Evolutionary conservation across 306 rosid species (phyloP).

Genomic region (Medicago ruthenica): DNA sequence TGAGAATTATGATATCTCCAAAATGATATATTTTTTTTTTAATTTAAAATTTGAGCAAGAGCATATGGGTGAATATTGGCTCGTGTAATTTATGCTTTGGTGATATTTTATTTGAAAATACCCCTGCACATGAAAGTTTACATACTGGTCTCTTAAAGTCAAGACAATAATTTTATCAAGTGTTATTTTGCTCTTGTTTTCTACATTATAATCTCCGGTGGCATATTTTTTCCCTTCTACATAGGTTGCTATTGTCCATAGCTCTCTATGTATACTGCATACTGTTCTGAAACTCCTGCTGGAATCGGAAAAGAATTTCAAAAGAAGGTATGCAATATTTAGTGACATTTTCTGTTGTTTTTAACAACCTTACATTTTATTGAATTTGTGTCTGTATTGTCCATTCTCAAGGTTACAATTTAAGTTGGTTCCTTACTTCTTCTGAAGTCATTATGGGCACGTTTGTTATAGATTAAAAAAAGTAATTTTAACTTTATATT

Average conservation of each 20-base stretch:
- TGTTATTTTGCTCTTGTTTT: slow-evolving; percentile 21
- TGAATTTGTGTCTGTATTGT: slow-evolving; percentile 10
- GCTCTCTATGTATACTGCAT: slow-evolving; percentile 71
- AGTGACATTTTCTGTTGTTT: slow-evolving; percentile 27
- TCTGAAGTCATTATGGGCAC: slow-evolving; percentile 18
- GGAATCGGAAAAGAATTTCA: slow-evolving; percentile 53
- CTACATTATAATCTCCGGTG: slow-evolving; percentile 36
- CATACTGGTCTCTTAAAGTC: slow-evolving; percentile 17
- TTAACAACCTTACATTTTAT: slow-evolving; percentile 25
- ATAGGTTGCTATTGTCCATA: slow-evolving; percentile 70
- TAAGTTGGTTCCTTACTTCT: slow-evolving; percentile 12
- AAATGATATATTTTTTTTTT: not conserved
- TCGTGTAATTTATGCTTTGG: slow-evolving; percentile 25
- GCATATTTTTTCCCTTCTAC: slow-evolving; percentile 37
- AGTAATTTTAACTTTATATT: too few relatives aligned
- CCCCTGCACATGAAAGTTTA: slow-evolving; percentile 26
- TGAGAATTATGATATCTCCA: slow-evolving; percentile 3
- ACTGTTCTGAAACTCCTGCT: slow-evolving; percentile 67
- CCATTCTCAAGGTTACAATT: slow-evolving; percentile 27
- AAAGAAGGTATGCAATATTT: slow-evolving; percentile 65
- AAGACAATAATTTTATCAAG: slow-evolving; percentile 21
- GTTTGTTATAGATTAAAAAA: too few relatives aligned
- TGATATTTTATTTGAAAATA: not conserved
- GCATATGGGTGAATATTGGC: slow-evolving; percentile 28
- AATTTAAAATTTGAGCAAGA: slow-evolving; percentile 1